Evolutionary conservation across 2,329 filamentous ascomycete species (phyloP), one percentile per base, ranked within the genome.

Genomic region (Eurotiales sp.): DNA sequence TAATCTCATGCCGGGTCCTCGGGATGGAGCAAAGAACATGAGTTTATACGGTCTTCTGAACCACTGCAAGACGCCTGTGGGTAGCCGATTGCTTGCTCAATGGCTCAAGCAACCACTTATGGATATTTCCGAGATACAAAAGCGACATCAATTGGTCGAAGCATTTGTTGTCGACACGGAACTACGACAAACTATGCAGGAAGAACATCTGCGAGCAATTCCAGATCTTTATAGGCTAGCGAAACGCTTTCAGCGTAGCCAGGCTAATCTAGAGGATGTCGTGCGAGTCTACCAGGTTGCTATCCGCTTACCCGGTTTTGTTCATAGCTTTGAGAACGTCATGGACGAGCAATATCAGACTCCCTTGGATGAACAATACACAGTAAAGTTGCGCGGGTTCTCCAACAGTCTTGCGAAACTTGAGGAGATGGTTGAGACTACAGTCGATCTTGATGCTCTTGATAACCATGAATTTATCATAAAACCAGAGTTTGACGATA

Each of bases 391-490:
- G 34, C 82, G 81, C 44, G 82, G 87, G 54, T 82, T 89, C 54
- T 87, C 85, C 5, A 84, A 90, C 62, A 88, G 85, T 62, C 79
- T 99, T 46, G 85, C 81, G 22, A 96, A 90, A 65, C 77, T 99
- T 10, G 88, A 92, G 64, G 93, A 99, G 66, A 96, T 99, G 90
- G 93, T 99, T 0, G 93, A 99, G 74, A 96, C 93, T 1, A 99
- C 95, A 0, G 91, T 99, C 12, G 93, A 99, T 64, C 81, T 99
- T 0, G 89, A 96, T 52, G 93, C 93, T 2, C 81, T 99, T 10
- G 92, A 99, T 63, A 90, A 93, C 59, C 93, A 99, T 64, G 93
- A 99, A 66, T 99, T 95, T 72, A 92, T 96, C 62, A 99, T 99
- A 79, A 99, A 97, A 72, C 88, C 95, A 1, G 93, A 99, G 64